Percentiles rank a stretch among this genome's conserved stretches.
Conservation (phyloP, 2,329 filamentous ascomycete genomes). For the Alternaria novae-zelandiae region DNA sequence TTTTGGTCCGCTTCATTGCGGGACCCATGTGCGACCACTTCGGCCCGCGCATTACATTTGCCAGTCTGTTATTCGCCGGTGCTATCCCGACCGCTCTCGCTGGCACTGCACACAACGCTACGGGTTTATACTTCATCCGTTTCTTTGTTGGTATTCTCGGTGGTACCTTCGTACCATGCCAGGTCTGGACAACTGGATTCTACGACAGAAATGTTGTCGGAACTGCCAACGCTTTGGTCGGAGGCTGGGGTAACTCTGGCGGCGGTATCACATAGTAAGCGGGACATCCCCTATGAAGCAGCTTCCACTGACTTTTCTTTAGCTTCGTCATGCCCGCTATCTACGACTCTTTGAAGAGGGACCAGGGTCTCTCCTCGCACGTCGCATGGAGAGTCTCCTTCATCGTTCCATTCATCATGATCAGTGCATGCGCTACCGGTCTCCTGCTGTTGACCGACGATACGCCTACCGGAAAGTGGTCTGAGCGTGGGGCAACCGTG, state of each 20-base stretch:
- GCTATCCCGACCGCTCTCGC: constrained; percentile 83
- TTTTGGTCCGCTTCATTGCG: constrained; percentile 77
- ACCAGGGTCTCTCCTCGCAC: constrained; percentile 65
- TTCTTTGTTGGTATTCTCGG: constrained; percentile 85
- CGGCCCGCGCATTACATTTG: constrained; percentile 81
- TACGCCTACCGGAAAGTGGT: constrained; percentile 83
- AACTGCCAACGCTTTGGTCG: constrained; percentile 84
- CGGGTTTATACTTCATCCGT: constrained; percentile 72
- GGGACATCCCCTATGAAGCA: not conserved
- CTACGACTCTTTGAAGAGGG: constrained; percentile 74
- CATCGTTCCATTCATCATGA: constrained; percentile 80
- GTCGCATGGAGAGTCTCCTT: constrained; percentile 86
- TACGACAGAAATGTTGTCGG: constrained; percentile 93
- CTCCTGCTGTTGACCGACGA: constrained; percentile 80
- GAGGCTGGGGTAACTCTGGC: constrained; percentile 84
- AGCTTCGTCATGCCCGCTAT: constrained; percentile 88
- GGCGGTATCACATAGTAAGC: constrained; percentile 80
- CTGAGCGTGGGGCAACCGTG: constrained; percentile 68
- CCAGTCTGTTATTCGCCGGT: constrained; percentile 76
- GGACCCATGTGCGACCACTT: constrained; percentile 87
- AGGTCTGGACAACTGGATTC: constrained; percentile 92
- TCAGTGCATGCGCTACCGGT: constrained; percentile 68
- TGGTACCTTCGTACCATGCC: constrained; percentile 81
- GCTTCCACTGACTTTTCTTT: constrained; percentile 13
- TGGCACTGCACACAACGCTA: constrained; percentile 72